Evolutionary conservation across 2,329 filamentous ascomycete species (phyloP).

Genomic region (Apiospora arundinis): DNA sequence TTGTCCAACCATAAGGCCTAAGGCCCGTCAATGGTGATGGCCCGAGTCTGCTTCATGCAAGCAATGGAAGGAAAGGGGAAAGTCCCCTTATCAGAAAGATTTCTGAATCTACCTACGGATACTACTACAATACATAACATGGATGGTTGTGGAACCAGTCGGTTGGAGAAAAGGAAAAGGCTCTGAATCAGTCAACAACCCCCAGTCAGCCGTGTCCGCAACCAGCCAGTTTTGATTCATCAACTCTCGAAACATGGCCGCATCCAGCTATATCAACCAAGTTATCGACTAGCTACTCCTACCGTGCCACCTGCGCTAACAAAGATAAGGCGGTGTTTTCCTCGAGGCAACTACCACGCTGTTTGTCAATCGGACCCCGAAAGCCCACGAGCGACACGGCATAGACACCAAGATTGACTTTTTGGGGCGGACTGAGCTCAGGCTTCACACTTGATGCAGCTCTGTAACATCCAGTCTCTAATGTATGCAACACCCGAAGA

Average conservation of each 20-base stretch:
- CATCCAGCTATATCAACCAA: conserved; percentile 10
- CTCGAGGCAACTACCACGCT: neutral
- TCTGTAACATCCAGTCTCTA: conserved; percentile 14
- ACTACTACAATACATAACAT: too few relatives aligned
- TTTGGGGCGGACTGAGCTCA: conserved; percentile 2
- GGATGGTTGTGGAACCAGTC: neutral
- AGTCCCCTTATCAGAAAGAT: neutral
- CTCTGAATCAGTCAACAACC: neutral
- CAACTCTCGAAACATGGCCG: conserved; percentile 15
- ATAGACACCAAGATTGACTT: conserved; percentile 4
- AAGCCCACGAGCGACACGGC: neutral
- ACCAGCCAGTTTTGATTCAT: conserved; percentile 11
- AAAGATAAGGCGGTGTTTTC: neutral
- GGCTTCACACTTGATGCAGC: conserved; percentile 6
- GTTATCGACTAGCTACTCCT: neutral
- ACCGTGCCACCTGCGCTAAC: neutral
- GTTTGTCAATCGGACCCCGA: neutral
- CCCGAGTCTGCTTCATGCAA: neutral
- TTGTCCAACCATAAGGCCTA: conserved; percentile 1
- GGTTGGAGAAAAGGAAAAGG: neutral
- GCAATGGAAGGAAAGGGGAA: neutral
- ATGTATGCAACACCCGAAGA: neutral
- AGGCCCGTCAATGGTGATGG: neutral
- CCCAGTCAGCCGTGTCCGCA: conserved; percentile 1
- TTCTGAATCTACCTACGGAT: neutral